Evolutionary conservation across 2,329 filamentous ascomycete genomes (phyloP).

Genomic region (Chaetoscypha palmicola): DNA sequence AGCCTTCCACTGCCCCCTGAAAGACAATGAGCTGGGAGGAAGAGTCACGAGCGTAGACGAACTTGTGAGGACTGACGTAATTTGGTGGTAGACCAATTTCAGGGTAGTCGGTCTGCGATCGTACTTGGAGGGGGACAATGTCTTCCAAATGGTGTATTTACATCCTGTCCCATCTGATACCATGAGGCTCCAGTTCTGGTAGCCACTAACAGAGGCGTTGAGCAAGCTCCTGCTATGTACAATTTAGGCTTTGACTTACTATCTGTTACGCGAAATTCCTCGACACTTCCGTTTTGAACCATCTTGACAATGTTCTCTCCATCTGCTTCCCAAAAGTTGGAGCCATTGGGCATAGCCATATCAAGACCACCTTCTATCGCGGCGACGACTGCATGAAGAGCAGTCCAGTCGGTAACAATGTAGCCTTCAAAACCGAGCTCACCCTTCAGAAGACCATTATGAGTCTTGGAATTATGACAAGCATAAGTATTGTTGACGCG

Average conservation of each 20-base stretch:
- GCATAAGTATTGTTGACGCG: conserved; percentile 62
- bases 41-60: conserved; percentile 46
- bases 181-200: background rate
- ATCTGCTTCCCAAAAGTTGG: conserved; percentile 11
- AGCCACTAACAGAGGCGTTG: background rate
- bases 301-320: background rate
- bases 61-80: conserved; percentile 35
- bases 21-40: conserved; percentile 41
- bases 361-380: conserved; percentile 75
- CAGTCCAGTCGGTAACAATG: conserved; percentile 79
- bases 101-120: conserved; percentile 23
- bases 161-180: background rate
- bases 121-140: too few species aligned
- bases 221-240: too few species aligned
- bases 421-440: conserved; percentile 83
- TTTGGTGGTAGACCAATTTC: conserved; percentile 42
- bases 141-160: too few species aligned
- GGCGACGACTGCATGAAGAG: conserved; percentile 64
- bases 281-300: background rate
- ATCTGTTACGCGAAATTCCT: background rate
- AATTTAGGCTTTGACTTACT: background rate
- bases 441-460: conserved; percentile 76
- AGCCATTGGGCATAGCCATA: conserved; percentile 33
- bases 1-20: conserved; percentile 53
- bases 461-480: conserved; percentile 68